Evolutionary conservation across 768 basidiomycete genomes (phyloP), one percentile per base, ranked within the genome.

Genomic region (Mycena kentingensis): DNA sequence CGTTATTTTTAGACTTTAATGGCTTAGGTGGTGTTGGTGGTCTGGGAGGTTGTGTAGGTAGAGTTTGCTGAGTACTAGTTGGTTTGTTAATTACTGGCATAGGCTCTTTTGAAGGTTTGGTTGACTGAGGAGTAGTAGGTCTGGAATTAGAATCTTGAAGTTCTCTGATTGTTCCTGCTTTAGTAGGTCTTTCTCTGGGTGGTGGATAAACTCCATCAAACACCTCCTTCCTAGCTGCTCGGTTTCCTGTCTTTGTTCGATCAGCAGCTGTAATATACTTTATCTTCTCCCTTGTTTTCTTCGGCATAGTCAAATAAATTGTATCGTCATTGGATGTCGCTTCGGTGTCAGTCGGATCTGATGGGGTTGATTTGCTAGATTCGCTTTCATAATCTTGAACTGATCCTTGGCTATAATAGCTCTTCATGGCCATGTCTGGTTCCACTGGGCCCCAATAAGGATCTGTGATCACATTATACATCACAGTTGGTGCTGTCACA

Each of bases 181-280:
- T 8, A 5, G 10, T 2, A 2, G 43, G 39, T 34, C 4, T 15
- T 2, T 13, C 5, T 19, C 7, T 21, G 26, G 38, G 21, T 1
- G 39, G 50, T 39, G 34, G 19, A 6, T 49, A 24, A 15, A 55
- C 53, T 15, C 53, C 53, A 19, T 55, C 53, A 26, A 55, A 49
- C 3, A 39, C 31, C 16, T 38, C 19, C n/a, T 39, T 29, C 19
- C 28, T 6, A 21, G 21, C 22, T 19, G 15, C 27, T 3, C 43
- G 39, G 2, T 31, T 51, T 11, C 32, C 44, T 11, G 39, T n/a
- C 4, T 21, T 19, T 3, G 50, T 24, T 11, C 50, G 41, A 5
- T 51, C 50, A 3, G 35, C 50, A 7, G 50, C 41, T 16, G 15
- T 29, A 2, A 51, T 41, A 2, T 19, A 10, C 16, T 26, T 26